A percentile compares a stretch with the other conserved stretches of the same genome.
phyloP scores from a whole-genome alignment of 441 rosid genomes.

The Pelargonium cotyledonis region DNA sequence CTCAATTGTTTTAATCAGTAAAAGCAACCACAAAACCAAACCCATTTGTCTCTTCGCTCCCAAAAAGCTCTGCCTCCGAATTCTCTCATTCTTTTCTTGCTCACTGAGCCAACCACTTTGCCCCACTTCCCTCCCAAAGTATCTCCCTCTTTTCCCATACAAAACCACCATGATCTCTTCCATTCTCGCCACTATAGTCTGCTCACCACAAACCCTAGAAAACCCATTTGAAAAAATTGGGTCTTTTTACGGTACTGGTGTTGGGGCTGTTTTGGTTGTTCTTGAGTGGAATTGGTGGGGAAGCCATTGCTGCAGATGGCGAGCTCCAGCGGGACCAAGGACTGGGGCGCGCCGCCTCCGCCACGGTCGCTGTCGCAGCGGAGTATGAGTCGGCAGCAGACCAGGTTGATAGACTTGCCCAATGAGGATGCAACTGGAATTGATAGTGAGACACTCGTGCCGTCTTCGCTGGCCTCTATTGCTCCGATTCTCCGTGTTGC shows the following conservation, averaged over 20 bases:
- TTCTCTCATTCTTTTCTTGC: slow-evolving; percentile 26
- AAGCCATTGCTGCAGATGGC: slow-evolving; percentile 40
- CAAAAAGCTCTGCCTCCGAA: too few species aligned
- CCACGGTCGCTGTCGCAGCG: slow-evolving; percentile 36
- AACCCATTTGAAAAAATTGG: background rate
- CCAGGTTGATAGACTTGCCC: slow-evolving; percentile 48
- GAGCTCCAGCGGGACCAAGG: slow-evolving; percentile 65
- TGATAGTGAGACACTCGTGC: slow-evolving; percentile 81
- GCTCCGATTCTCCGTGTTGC: slow-evolving; percentile 87
- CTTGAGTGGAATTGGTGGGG: background rate
- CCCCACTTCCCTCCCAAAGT: slow-evolving; percentile 62
- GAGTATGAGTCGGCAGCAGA: slow-evolving; percentile 36
- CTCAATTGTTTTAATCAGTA: too few species aligned
- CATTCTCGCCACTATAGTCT: background rate
- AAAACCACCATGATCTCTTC: slow-evolving; percentile 7
- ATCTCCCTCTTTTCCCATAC: slow-evolving; percentile 26
- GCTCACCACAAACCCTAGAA: background rate
- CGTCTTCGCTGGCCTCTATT: slow-evolving; percentile 59
- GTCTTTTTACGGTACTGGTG: background rate
- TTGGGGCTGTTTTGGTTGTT: background rate
- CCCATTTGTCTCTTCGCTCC: too few species aligned
- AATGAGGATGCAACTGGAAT: slow-evolving; percentile 40
- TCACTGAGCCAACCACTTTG: slow-evolving; percentile 41
- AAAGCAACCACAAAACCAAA: too few species aligned
- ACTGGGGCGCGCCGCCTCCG: slow-evolving; percentile 18